A percentile compares a stretch with the other conserved stretches of the same genome.
Conservation (phyloP, 768 basidiomycete species). For the Tricholoma saponaceum region DNA sequence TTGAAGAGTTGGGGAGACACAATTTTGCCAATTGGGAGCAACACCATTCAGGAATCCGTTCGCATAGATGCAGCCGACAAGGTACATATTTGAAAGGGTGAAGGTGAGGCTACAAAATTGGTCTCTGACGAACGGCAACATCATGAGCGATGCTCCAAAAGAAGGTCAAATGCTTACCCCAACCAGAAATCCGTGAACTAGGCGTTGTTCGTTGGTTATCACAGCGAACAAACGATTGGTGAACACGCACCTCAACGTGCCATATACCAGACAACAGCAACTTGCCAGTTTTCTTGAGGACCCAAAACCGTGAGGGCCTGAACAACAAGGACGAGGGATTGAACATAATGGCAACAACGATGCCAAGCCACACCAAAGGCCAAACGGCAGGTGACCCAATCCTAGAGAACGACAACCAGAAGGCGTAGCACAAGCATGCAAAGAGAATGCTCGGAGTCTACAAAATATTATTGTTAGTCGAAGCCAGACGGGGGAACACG, state of each 20-base stretch:
- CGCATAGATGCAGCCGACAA: constrained; percentile 71
- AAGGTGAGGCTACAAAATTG: constrained; percentile 81
- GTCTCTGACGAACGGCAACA: constrained; percentile 42
- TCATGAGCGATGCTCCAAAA: background rate
- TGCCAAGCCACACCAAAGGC: constrained; percentile 78
- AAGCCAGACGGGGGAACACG: background rate
- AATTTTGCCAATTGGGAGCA: constrained; percentile 43
- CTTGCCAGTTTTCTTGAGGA: constrained; percentile 57
- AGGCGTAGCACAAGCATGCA: constrained; percentile 67
- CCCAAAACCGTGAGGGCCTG: constrained; percentile 75
- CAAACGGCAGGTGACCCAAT: constrained; percentile 71
- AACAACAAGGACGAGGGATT: constrained; percentile 72
- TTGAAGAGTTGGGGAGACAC: constrained; percentile 36
- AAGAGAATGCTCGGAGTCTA: constrained; percentile 78
- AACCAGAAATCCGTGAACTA: constrained; percentile 90
- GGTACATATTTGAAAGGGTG: constrained; percentile 67
- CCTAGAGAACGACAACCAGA: constrained; percentile 77
- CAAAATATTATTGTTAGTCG: constrained; percentile 4
- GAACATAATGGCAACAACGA: constrained; percentile 54
- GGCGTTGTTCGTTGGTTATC: constrained; percentile 3
- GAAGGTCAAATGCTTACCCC: constrained; percentile 45
- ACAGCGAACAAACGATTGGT: background rate
- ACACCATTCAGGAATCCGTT: constrained; percentile 32
- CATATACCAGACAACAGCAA: constrained; percentile 69
- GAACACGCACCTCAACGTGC: constrained; percentile 55